Base-by-base conservation (phyloP, 2,329 filamentous ascomycete genomes). In the Aspergillus neoniger region DNA sequence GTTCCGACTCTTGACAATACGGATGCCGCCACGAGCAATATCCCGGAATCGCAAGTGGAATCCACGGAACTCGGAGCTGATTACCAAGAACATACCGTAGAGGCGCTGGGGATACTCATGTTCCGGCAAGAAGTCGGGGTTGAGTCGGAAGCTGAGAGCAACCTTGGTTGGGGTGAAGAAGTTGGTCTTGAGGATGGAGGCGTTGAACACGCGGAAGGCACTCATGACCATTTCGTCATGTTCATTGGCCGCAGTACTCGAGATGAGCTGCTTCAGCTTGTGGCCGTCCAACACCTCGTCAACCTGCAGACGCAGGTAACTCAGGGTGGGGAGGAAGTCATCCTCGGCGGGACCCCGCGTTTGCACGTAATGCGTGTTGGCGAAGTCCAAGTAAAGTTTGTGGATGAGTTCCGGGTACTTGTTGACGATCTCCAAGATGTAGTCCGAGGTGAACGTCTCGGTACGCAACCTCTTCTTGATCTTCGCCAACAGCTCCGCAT, bases 151-250 rank as follows among this genome's bases (percentile, higher is more conserved):
- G 81, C 92, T 96, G 68, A 99, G 85, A 9, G 95, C 95, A 41
- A 99, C 94, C 84, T 99, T 99, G 65, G 95, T 99, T 0, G 95
- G 95, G 0, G 95, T 99, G 83, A 96, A 97, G 78, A 90, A 90
- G 82, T 99, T 99, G 69, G 95, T 99, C 86, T 98, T 99, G 67
- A 98, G 84, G 49, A 98, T 88, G 50, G 91, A 87, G 60, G 86
- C 88, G 82, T 99, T 99, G 87, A 99, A 99, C 64, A 95, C 88
- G 58, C 92, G 88, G 86, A 99, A 98, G 15, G 93, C 92, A 44
- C 88, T 92, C 92, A 99, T 96, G 68, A 99, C 95, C 88, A 97
- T 96, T 74, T 94, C 90, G 73, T 99, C 92, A 78, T 99, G 93
- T 80, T 99, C 94, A 72, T 96, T 98, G 61, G 84, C 85, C 17